Evolutionary conservation across 1,139 yeast species (phyloP).

Genomic region (Suhomyces coccinellae): DNA sequence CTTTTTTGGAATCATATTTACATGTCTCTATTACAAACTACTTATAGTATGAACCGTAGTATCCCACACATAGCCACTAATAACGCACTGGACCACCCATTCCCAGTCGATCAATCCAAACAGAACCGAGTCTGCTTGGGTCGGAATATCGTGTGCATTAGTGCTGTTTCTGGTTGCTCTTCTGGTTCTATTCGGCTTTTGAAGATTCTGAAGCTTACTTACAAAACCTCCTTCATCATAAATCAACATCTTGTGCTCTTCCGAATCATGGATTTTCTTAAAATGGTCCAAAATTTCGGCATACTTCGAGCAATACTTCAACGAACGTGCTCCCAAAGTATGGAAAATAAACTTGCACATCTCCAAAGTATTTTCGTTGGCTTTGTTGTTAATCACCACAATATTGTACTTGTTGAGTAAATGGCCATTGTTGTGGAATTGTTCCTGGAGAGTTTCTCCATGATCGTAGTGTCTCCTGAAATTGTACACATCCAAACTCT

Average conservation of each 20-base stretch:
- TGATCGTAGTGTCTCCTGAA: constrained; percentile 35
- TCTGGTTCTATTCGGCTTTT: constrained; percentile 5
- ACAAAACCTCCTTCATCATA: constrained; percentile 26
- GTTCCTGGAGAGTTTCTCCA: constrained; percentile 30
- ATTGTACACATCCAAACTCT: constrained; percentile 42
- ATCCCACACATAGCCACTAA: constrained; percentile 27
- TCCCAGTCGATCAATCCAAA: constrained; percentile 57
- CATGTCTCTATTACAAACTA: neutral
- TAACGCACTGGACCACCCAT: constrained; percentile 74
- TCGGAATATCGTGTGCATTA: constrained; percentile 1
- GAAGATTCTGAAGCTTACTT: constrained; percentile 4
- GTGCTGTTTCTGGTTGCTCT: constrained; percentile 4
- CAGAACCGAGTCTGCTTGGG: constrained; percentile 6
- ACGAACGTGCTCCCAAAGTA: constrained; percentile 45
- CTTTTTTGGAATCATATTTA: no score
- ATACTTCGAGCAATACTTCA: constrained; percentile 17
- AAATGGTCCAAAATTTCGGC: constrained; percentile 10
- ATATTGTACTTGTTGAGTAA: constrained; percentile 34
- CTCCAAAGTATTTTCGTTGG: constrained; percentile 28
- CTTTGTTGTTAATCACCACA: constrained; percentile 28
- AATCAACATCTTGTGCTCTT: constrained; percentile 18
- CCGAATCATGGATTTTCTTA: constrained; percentile 1
- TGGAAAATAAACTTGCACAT: constrained; percentile 48
- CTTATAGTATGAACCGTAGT: neutral
- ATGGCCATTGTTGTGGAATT: constrained; percentile 37